Evolutionary conservation across 169 alveolate genomes (phyloP).

Genomic region (Cryptosporidium sp.): DNA sequence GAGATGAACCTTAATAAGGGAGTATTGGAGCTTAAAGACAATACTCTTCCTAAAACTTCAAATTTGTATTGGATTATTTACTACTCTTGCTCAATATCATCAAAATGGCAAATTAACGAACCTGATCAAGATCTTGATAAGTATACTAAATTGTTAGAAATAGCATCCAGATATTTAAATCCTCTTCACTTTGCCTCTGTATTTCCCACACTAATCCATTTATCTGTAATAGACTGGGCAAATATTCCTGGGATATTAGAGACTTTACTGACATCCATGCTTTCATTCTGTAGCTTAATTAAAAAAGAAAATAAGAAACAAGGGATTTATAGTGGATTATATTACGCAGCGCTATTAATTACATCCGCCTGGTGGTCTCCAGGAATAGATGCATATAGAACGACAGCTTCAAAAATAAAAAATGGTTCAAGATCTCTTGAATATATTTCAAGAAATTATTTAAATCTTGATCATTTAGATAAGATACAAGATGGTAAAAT

Average conservation of each 20-base stretch:
- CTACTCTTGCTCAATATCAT: conserved; percentile 38
- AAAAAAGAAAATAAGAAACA: not conserved
- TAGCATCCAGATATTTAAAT: conserved; percentile 40
- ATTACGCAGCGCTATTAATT: conserved; percentile 26
- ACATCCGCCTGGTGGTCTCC: conserved; percentile 76
- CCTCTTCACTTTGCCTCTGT: conserved; percentile 56
- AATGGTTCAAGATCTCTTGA: conserved; percentile 12
- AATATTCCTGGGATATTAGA: conserved; percentile 38
- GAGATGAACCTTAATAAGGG: conserved; percentile 2
- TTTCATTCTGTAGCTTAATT: conserved; percentile 42
- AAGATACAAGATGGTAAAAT: not conserved
- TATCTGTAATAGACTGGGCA: conserved; percentile 66
- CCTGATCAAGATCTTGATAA: conserved; percentile 46
- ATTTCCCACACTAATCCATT: conserved; percentile 41
- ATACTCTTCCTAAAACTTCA: not conserved
- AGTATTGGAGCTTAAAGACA: not conserved
- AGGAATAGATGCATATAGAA: conserved; percentile 61
- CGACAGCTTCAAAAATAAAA: not conserved
- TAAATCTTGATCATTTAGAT: conserved; percentile 17
- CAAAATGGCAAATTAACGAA: conserved; percentile 64
- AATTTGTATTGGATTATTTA: conserved; percentile 51
- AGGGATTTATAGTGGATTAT: conserved; percentile 57
- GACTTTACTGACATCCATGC: conserved; percentile 10
- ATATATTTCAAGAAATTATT: conserved; percentile 20
- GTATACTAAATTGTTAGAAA: conserved; percentile 11